phyloP scores from a whole-genome alignment of 192 early-diverging fungal genomes.

The Geranomyces michiganensis region DNA sequence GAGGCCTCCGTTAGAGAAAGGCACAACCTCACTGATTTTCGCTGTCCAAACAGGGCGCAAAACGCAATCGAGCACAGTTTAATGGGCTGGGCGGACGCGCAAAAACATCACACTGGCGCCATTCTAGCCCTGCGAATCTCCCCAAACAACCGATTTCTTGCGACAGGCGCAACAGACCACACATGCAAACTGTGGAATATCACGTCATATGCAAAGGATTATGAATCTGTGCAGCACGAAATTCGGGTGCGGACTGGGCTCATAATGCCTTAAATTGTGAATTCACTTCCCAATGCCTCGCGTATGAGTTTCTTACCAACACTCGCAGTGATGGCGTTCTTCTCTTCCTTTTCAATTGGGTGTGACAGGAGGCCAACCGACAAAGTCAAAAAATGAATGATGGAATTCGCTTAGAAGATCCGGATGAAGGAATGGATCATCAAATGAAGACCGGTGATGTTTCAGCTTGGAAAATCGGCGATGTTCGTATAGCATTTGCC shows the following conservation, averaged over 20 bases:
- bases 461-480: slow-evolving; percentile 44
- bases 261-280: not conserved
- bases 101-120: slow-evolving; percentile 54
- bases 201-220: slow-evolving; percentile 52
- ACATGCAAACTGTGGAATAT: slow-evolving; percentile 64
- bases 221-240: slow-evolving; percentile 45
- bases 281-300: not conserved
- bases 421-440: slow-evolving; percentile 29
- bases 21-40: too few species aligned
- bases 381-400: slow-evolving; percentile 31
- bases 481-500: too few species aligned
- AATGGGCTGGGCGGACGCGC: slow-evolving; percentile 41
- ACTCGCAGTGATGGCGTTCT: not conserved
- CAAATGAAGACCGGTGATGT: slow-evolving; percentile 44
- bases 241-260: slow-evolving; percentile 9
- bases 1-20: too few species aligned
- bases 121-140: slow-evolving; percentile 49
- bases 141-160: slow-evolving; percentile 49
- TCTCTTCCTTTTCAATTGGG: slow-evolving; percentile 10
- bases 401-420: slow-evolving; percentile 46
- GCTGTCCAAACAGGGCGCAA: slow-evolving; percentile 13
- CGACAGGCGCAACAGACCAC: slow-evolving; percentile 53
- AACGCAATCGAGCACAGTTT: slow-evolving; percentile 40
- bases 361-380: slow-evolving; percentile 31
- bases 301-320: slow-evolving; percentile 11